A percentile compares a stretch with the other conserved stretches of the same genome.
phyloP scores from a whole-genome alignment of 1,284 basidiomycete species.

The Neotropicomus parvogracilis region DNA sequence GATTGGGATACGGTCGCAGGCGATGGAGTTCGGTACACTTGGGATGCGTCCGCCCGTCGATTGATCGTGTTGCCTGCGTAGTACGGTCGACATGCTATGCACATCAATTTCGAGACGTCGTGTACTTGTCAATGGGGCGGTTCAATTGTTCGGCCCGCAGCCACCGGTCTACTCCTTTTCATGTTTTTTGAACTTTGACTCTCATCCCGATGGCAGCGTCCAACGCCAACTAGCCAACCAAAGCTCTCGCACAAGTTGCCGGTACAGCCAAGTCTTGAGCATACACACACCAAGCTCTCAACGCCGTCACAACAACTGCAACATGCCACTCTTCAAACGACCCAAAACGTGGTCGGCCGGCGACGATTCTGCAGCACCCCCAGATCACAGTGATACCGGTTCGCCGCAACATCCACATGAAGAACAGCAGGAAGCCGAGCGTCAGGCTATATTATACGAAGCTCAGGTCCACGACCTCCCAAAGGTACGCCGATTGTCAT shows the following conservation, averaged over 20 bases:
- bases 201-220: background rate
- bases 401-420: constrained; percentile 6
- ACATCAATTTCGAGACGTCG: no score
- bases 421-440: constrained; percentile 20
- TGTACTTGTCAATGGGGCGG: no score
- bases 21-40: constrained; percentile 6
- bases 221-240: background rate
- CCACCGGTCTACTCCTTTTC: background rate
- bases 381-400: constrained; percentile 10
- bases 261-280: background rate
- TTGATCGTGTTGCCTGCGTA: constrained; percentile 1
- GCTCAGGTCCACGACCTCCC: constrained; percentile 26
- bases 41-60: constrained; percentile 1
- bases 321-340: constrained; percentile 26
- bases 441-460: constrained; percentile 21
- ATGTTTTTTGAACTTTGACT: no score
- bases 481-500: constrained; percentile 14
- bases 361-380: constrained; percentile 15
- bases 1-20: constrained; percentile 7
- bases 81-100: background rate
- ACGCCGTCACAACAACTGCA: background rate
- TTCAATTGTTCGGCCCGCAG: background rate
- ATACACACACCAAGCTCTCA: no score
- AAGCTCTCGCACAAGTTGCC: background rate
- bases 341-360: constrained; percentile 18